Conservation (phyloP, 1,284 basidiomycete species). For the Violaceomyces palustris region DNA sequence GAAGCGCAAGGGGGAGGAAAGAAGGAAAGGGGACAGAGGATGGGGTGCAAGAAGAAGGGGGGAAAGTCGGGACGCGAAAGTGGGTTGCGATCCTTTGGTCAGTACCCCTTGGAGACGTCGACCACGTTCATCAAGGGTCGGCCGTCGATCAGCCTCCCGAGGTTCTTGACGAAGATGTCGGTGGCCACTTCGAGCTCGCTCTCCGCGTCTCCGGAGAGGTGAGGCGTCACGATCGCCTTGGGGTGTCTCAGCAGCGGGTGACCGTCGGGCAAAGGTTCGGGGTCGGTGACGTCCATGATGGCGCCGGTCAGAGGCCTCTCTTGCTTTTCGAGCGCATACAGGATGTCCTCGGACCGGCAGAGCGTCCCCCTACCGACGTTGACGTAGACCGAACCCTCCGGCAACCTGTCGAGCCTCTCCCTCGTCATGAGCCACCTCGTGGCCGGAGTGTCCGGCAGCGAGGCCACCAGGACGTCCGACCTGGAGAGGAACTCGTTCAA, state of each 20-base stretch:
- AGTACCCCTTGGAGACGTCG: constrained; percentile 19
- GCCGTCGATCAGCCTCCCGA: constrained; percentile 22
- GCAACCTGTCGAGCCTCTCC: constrained; percentile 27
- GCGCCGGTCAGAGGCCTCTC: not conserved
- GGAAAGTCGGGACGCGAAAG: too few relatives aligned
- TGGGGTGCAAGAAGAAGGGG: too few relatives aligned
- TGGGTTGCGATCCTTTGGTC: too few relatives aligned
- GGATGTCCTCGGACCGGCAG: constrained; percentile 37
- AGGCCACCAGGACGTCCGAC: constrained; percentile 22
- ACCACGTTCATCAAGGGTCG: constrained; percentile 32
- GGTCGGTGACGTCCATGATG: constrained; percentile 39
- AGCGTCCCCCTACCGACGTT: constrained; percentile 48
- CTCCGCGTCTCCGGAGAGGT: constrained; percentile 30
- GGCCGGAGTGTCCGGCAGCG: constrained; percentile 10
- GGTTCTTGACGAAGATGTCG: constrained; percentile 33
- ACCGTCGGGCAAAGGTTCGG: constrained; percentile 45
- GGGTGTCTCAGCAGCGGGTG: constrained; percentile 32
- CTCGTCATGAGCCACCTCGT: constrained; percentile 16
- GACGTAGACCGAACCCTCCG: constrained; percentile 26
- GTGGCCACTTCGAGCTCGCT: constrained; percentile 22
- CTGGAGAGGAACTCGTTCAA: constrained; percentile 13
- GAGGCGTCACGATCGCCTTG: constrained; percentile 49
- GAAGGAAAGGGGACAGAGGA: too few relatives aligned
- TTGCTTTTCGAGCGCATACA: constrained; percentile 24
- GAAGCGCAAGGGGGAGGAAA: too few relatives aligned